Conservation (phyloP, 2,329 filamentous ascomycete genomes). For the Sphaerostilbella broomeana region DNA sequence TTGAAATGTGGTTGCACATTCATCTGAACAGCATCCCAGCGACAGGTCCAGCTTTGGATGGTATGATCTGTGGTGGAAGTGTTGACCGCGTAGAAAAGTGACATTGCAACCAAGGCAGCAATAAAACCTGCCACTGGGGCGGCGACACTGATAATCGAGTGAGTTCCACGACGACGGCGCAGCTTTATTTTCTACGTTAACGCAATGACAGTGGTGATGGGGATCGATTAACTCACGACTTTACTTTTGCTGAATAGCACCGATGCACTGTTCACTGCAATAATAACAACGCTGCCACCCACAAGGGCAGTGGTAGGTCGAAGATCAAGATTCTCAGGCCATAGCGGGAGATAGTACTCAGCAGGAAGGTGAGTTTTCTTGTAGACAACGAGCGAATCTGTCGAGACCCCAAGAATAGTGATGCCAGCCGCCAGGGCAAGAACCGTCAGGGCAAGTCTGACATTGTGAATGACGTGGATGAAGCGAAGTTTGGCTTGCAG, state of each 20-base stretch:
- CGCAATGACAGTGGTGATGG: background rate
- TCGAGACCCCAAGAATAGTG: constrained; percentile 47
- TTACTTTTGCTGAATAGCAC: constrained; percentile 43
- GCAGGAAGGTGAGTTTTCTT: constrained; percentile 43
- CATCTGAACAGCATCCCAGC: constrained; percentile 52
- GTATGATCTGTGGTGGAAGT: constrained; percentile 46
- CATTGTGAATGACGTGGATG: constrained; percentile 36
- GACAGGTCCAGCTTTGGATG: constrained; percentile 57
- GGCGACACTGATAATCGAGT: constrained; percentile 19
- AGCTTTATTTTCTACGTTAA: constrained; percentile 13
- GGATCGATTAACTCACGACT: constrained; percentile 36
- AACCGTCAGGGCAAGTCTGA: constrained; percentile 40
- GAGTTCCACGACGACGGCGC: constrained; percentile 16
- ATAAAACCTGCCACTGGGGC: constrained; percentile 27
- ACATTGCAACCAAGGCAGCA: constrained; percentile 44
- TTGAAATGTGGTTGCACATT: constrained; percentile 46
- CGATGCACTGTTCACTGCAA: constrained; percentile 41
- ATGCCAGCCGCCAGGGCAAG: constrained; percentile 46
- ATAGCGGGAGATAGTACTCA: constrained; percentile 47
- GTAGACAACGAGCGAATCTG: constrained; percentile 49
- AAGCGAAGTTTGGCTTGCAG: constrained; percentile 33
- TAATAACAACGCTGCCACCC: constrained; percentile 43
- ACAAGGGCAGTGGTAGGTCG: constrained; percentile 51
- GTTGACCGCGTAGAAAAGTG: constrained; percentile 53
- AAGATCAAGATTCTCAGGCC: constrained; percentile 52